Base-by-base conservation (phyloP, 2,329 filamentous ascomycete species). In the Dactylonectria macrodidyma region DNA sequence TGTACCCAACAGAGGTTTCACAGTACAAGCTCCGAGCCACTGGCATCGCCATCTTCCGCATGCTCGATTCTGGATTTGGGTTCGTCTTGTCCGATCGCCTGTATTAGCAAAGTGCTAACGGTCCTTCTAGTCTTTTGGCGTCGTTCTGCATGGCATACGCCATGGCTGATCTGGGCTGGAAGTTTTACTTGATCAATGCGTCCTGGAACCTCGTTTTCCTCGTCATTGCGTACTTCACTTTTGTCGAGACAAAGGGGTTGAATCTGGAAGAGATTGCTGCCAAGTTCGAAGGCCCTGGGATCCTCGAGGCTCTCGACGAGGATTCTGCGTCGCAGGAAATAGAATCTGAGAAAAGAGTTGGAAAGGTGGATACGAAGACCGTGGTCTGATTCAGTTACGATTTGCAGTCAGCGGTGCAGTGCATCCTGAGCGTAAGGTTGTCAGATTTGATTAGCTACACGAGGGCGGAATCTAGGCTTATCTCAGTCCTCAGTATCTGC, bases 1-100 rank as follows among this genome's bases (percentile, higher is more conserved):
- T 81, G 30, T 81, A 81, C 51, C 78, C 78, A 3, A 76, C 78
- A 0, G 78, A 80, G 50, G 75, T 81, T 5, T 75, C 77, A 1
- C 76, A 73, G 7, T 80, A 75, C 68, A 76, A 78, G 33, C 68
- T 81, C 2, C 75, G 80, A 6, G 74, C 78, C 1, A 75, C 73
- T 0, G 78, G 79, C 4, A 72, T 79, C 34, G 76, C 76, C 2
- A 71, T 79, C 2, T 79, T 77, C 57, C 71, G 73, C 36, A 73
- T 78, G 57, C 59, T 79, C 3, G 75, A 77, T 34, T 69, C 73
- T 24, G 60, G 67, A n/a, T 74, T 77, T 46, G 75, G 77, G 78
- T 79, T 61, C 5, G 73, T 71, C n/a, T 38, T 62, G 52, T 33
- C 54, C 50, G 1, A 11, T 48, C 9, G 44, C 16, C 33, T 2